phyloP scores from a whole-genome alignment of 2,329 filamentous ascomycete species.

The Neofusicoccum kwambonambiense region DNA sequence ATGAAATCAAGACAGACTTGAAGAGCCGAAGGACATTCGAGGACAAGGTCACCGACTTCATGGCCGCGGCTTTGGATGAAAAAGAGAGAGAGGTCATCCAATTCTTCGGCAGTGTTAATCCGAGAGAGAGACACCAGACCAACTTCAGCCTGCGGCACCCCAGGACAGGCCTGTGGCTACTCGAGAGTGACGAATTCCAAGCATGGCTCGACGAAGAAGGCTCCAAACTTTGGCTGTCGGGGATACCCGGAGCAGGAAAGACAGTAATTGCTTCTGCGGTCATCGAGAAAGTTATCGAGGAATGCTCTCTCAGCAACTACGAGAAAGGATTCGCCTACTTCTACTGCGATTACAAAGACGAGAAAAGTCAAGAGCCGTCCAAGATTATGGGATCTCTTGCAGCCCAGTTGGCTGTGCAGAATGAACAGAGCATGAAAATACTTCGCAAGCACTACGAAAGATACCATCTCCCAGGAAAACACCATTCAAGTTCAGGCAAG shows the following conservation, averaged over 20 bases:
- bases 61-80: not conserved
- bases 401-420: constrained; percentile 32
- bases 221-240: not conserved
- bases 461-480: not conserved
- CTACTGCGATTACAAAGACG: constrained; percentile 35
- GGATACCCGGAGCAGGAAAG: not conserved
- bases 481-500: not conserved
- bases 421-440: constrained; percentile 23
- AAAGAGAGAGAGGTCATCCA: not conserved
- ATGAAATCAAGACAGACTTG: not conserved
- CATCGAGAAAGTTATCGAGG: not conserved
- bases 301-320: not conserved
- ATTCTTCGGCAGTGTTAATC: not conserved
- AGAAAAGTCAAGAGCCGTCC: constrained; percentile 19
- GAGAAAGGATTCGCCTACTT: constrained; percentile 22
- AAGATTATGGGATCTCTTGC: constrained; percentile 30
- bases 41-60: not conserved
- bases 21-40: not conserved
- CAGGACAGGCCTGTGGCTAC: not conserved
- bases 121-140: not conserved
- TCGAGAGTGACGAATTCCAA: not conserved
- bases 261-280: not conserved
- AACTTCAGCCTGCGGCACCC: not conserved
- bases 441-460: constrained; percentile 20
- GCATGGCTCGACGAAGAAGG: not conserved